Percentiles rank a stretch among this genome's conserved stretches.
Evolutionary conservation across 2,329 filamentous ascomycete species (phyloP).

Genomic region (Diplodia mutila): DNA sequence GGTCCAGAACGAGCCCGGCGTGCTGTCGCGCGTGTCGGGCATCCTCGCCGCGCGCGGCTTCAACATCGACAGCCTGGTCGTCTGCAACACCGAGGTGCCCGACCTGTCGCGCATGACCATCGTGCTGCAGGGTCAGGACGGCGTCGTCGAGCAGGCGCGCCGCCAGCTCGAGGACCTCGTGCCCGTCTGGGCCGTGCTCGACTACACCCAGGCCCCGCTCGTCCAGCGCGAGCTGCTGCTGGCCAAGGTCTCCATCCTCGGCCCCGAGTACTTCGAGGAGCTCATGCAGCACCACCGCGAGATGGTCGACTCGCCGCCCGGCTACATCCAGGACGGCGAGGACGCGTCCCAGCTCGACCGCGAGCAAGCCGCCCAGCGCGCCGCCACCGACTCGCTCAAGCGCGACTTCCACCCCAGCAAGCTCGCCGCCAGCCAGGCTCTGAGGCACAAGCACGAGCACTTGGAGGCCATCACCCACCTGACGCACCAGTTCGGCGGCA

Average conservation of each 20-base stretch:
- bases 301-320: constrained; percentile 66
- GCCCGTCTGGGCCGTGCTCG: constrained; percentile 95
- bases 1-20: constrained; percentile 98
- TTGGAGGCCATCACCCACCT: constrained; percentile 94
- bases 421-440: constrained; percentile 81
- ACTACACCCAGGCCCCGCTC: constrained; percentile 90
- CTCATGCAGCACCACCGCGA: constrained; percentile 93
- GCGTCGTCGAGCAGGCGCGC: constrained; percentile 94
- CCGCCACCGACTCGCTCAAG: constrained; percentile 47
- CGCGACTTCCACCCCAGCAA: constrained; percentile 87
- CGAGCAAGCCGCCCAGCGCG: constrained; percentile 36
- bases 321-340: constrained; percentile 36
- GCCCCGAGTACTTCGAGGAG: constrained; percentile 98
- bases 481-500: constrained; percentile 95
- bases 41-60: constrained; percentile 95
- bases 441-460: constrained; percentile 97
- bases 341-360: constrained; percentile 32
- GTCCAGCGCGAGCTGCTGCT: constrained; percentile 95
- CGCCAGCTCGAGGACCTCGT: constrained; percentile 95
- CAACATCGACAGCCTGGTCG: constrained; percentile 98
- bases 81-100: constrained; percentile 96
- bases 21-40: constrained; percentile 92
- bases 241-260: constrained; percentile 94
- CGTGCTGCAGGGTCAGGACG: constrained; percentile 92
- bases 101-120: constrained; percentile 99